A percentile compares a stretch with the other conserved stretches of the same genome.
phyloP scores from a whole-genome alignment of 2,329 filamentous ascomycete species.

The Fusarium zealandicum region DNA sequence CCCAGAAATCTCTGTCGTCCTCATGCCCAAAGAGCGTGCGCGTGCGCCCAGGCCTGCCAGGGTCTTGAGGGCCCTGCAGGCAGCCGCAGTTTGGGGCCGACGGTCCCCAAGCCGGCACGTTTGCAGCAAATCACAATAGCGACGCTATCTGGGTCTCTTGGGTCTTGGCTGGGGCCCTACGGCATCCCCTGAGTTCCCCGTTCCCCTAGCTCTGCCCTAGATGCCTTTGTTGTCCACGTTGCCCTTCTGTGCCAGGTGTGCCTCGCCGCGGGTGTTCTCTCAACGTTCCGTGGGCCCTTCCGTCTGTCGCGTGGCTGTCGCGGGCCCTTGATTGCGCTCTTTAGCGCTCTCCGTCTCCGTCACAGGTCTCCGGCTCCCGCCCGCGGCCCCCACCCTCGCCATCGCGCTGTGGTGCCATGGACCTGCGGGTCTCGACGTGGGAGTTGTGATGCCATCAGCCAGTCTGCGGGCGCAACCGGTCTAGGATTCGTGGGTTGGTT shows the following conservation, averaged over 20 bases:
- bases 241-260: too few species aligned
- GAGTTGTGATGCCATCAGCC: constrained; percentile 44
- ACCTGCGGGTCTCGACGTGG: constrained; percentile 41
- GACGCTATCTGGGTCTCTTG: constrained; percentile 32
- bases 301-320: constrained; percentile 9
- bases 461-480: constrained; percentile 41
- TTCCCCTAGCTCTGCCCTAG: constrained; percentile 23
- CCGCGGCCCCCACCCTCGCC: constrained; percentile 29
- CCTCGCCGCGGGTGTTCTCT: constrained; percentile 10
- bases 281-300: constrained; percentile 27
- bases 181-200: constrained; percentile 33
- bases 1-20: not conserved
- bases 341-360: not conserved
- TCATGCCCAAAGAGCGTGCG: constrained; percentile 6
- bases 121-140: constrained; percentile 27
- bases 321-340: constrained; percentile 20
- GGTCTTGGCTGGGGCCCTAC: constrained; percentile 21
- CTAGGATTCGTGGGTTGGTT: constrained; percentile 41
- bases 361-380: too few species aligned
- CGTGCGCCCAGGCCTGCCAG: constrained; percentile 17
- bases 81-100: too few species aligned
- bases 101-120: too few species aligned
- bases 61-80: too few species aligned
- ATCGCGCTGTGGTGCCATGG: constrained; percentile 39
- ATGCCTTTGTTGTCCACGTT: constrained; percentile 18